Conservation (phyloP, 371 early-diverging fungal genomes). For the Mucor piriformis region DNA sequence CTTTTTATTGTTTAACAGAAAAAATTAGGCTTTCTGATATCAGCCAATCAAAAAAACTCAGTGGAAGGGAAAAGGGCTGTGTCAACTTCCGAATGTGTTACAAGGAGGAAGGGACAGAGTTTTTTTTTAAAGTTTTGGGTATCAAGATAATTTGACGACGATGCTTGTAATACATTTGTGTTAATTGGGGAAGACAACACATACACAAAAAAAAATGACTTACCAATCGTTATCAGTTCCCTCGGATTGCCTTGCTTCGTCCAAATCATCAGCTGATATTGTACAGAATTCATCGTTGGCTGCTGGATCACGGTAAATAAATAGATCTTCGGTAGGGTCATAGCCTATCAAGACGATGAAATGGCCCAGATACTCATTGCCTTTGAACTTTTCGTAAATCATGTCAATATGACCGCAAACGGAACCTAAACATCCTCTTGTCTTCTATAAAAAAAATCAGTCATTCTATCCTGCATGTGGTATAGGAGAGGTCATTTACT, state of each 20-base stretch:
- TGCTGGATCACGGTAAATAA: conserved; percentile 80
- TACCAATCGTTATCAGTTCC: conserved; percentile 81
- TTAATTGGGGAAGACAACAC: neutral
- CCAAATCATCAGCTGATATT: conserved; percentile 61
- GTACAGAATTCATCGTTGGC: conserved; percentile 61
- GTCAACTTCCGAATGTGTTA: conserved; percentile 16
- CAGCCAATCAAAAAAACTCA: conserved; percentile 1
- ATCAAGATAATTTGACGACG: conserved; percentile 20
- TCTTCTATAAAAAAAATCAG: conserved; percentile 35
- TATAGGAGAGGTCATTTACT: no score
- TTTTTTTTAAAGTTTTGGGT: neutral
- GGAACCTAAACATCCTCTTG: conserved; percentile 39
- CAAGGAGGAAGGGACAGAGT: neutral
- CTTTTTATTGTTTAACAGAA: conserved; percentile 6
- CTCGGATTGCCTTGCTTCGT: conserved; percentile 58
- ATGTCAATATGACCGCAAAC: conserved; percentile 48
- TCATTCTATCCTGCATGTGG: no score
- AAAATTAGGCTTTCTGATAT: conserved; percentile 1
- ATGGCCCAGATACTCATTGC: conserved; percentile 67
- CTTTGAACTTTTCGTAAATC: conserved; percentile 49
- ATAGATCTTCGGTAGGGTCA: conserved; percentile 64
- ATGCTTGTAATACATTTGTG: no score
- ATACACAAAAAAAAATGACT: neutral
- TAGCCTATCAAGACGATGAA: conserved; percentile 75
- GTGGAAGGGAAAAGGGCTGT: conserved; percentile 12